A percentile compares a stretch with the other conserved stretches of the same genome.
Evolutionary conservation across 2,329 filamentous ascomycete genomes (phyloP).

Genomic region (Colletotrichum tanaceti): DNA sequence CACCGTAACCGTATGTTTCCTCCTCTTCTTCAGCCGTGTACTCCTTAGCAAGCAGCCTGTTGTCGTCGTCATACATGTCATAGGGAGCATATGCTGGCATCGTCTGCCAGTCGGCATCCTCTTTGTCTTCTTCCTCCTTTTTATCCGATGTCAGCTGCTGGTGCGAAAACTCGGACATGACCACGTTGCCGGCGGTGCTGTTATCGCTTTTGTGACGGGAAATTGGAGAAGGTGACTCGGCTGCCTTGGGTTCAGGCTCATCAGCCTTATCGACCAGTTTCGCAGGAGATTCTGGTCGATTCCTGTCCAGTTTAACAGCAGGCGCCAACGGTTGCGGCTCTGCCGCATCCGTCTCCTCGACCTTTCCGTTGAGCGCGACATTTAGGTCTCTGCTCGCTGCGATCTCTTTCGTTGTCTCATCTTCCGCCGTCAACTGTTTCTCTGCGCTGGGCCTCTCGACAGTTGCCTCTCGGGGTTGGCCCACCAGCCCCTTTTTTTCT

Average conservation of each 20-base stretch:
- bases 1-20: constrained; percentile 75
- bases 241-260: constrained; percentile 35
- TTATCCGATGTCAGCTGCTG: constrained; percentile 76
- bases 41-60: constrained; percentile 86
- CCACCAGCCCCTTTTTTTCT: constrained; percentile 6
- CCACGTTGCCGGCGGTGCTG: constrained; percentile 53
- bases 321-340: background rate
- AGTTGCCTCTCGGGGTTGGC: background rate
- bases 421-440: background rate
- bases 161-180: constrained; percentile 89
- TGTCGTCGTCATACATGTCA: constrained; percentile 95
- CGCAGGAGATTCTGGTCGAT: constrained; percentile 20
- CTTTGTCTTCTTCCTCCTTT: constrained; percentile 62
- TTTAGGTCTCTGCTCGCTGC: background rate
- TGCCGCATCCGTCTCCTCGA: background rate
- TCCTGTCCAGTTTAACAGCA: constrained; percentile 5
- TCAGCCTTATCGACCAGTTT: constrained; percentile 36
- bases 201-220: constrained; percentile 46
- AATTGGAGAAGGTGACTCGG: constrained; percentile 9
- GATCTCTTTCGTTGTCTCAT: background rate
- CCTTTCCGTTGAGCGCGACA: background rate
- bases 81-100: constrained; percentile 96
- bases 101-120: constrained; percentile 84
- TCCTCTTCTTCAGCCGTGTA: constrained; percentile 78
- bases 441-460: background rate